Evolutionary conservation across 257 asterid genomes (phyloP), one percentile per base, ranked within the genome.

Genomic region (Primulina tabacum): DNA sequence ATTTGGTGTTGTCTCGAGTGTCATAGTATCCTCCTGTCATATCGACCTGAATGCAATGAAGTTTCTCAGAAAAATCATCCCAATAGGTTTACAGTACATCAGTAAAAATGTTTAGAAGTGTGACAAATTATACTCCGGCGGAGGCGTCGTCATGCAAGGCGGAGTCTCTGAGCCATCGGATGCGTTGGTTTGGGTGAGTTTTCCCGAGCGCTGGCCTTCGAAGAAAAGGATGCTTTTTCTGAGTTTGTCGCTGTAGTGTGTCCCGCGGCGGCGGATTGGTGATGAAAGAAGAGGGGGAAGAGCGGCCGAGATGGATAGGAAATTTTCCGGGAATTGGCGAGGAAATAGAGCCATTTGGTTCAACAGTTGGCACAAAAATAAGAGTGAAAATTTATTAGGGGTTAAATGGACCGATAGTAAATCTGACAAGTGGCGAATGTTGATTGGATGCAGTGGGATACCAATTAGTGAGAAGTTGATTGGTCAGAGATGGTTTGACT

Each of bases 131-230:
- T 82, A 89, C 96, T 5, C 94, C 95, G 60, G 82, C 82, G 59
- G 94, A 67, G 69, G 92, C 85, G 1, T 96, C 96, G 79, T 92
- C 98, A 68, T 83, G 87, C 73, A 92, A 30, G 71, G 89, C 96
- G 47, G 98, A 92, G 87, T 89, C 89, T 57, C 52, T n/a, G 69
- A 63, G 90, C 98, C 98, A 92, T 4, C 80, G 83, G 43, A 88
- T 38, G 69, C 96, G 90, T 71, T 92, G 96, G 76, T 88, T 94
- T 1, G 85, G 0, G 96, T 94, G 26, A n/a, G n/a, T n/a, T n/a
- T n/a, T n/a, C 98, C 98, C 3, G 98, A 89, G 79, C 98, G 96
- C 68, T 92, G 98, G 82, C 95, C 98, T 77, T 92, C 98, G 78
- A 88, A 89, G 90, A 89, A 92, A 16, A 92, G 86, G 26, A 92